A percentile compares a stretch with the other conserved stretches of the same genome.
Conservation (phyloP, 495 filamentous ascomycete genomes). For the Xylaria cubensis region DNA sequence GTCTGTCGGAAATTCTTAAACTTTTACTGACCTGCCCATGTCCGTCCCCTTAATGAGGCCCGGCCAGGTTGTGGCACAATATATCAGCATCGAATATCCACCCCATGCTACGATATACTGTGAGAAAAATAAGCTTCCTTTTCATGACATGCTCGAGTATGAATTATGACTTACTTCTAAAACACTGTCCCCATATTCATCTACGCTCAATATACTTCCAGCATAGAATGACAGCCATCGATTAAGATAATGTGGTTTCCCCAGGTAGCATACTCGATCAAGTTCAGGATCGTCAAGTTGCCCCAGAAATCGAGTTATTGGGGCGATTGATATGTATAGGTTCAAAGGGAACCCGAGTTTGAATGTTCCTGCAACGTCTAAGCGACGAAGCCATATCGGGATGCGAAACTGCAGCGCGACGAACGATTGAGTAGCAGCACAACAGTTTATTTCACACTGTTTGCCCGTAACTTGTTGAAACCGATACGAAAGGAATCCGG, state of each 20-base stretch:
- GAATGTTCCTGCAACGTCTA: background rate
- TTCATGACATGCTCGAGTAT: background rate
- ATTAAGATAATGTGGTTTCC: background rate
- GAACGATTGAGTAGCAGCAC: background rate
- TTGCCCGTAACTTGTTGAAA: background rate
- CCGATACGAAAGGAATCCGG: background rate
- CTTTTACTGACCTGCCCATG: background rate
- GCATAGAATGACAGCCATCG: background rate
- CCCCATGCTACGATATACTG: background rate
- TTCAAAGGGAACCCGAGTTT: background rate
- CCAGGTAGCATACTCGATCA: background rate
- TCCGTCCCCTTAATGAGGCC: background rate
- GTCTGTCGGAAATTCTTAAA: background rate
- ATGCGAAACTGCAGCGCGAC: background rate
- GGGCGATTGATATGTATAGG: background rate
- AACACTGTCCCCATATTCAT: background rate
- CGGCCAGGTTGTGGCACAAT: conserved; percentile 1
- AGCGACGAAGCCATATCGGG: background rate
- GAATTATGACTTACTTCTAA: background rate
- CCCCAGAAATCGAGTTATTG: background rate
- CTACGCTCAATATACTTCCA: background rate
- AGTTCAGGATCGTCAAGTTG: accelerated
- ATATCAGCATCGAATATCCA: background rate
- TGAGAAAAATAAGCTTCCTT: background rate
- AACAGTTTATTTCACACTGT: conserved; percentile 5